Evolutionary conservation across 257 asterid genomes (phyloP).

Genomic region (Ligustrum vulgare): DNA sequence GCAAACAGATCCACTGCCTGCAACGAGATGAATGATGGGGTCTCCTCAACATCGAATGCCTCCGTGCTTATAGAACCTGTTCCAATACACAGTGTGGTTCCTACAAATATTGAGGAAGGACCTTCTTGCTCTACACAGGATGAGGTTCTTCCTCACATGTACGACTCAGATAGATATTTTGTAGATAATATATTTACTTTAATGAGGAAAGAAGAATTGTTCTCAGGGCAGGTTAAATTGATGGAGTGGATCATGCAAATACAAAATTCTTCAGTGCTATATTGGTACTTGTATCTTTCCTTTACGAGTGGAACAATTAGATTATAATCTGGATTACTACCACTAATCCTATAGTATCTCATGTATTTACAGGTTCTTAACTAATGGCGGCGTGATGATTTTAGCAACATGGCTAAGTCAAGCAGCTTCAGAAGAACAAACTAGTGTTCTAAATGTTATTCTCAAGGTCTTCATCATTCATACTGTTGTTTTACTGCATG

Average conservation of each 20-base stretch:
- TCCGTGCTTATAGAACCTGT: slow-evolving; percentile 51
- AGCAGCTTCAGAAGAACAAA: slow-evolving; percentile 91
- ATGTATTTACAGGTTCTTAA: slow-evolving; percentile 65
- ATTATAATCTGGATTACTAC: neutral
- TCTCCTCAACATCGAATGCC: slow-evolving; percentile 42
- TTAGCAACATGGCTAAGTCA: slow-evolving; percentile 93
- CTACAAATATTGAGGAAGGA: slow-evolving; percentile 55
- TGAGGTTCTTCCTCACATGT: slow-evolving; percentile 52
- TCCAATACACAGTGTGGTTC: slow-evolving; percentile 59
- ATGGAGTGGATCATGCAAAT: slow-evolving; percentile 80
- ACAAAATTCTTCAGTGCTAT: slow-evolving; percentile 62
- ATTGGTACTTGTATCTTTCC: slow-evolving; percentile 54
- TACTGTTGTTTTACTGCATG: slow-evolving; percentile 3
- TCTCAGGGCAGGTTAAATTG: slow-evolving; percentile 84
- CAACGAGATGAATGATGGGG: slow-evolving; percentile 41
- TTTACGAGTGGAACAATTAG: slow-evolving; percentile 18
- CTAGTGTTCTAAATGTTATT: slow-evolving; percentile 64
- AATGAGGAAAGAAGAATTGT: slow-evolving; percentile 89
- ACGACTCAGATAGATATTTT: slow-evolving; percentile 64
- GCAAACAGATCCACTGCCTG: slow-evolving; percentile 42
- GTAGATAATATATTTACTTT: slow-evolving; percentile 62
- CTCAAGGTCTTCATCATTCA: slow-evolving; percentile 56
- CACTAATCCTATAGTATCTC: slow-evolving; percentile 20
- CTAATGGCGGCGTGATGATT: slow-evolving; percentile 84
- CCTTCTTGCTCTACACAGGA: slow-evolving; percentile 55